A percentile compares a stretch with the other conserved stretches of the same genome.
Evolutionary conservation across 2,329 filamentous ascomycete species (phyloP).

Genomic region (Zymoseptoria tritici): DNA sequence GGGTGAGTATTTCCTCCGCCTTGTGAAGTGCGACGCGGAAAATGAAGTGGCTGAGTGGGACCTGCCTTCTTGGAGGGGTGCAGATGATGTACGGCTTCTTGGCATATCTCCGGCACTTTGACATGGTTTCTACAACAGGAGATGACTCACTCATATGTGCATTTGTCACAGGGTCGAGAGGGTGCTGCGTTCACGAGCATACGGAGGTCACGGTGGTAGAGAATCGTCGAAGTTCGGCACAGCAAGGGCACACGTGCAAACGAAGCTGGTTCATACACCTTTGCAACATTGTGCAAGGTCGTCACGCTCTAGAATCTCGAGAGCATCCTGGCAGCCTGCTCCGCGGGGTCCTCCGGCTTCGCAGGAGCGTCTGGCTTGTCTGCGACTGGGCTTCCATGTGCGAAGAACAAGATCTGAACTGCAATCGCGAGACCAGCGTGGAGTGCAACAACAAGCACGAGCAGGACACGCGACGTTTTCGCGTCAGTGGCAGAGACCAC

Average conservation of each 20-base stretch:
- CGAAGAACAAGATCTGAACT: conserved; percentile 97
- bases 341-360: conserved; percentile 7
- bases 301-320: background rate
- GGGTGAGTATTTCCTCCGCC: background rate
- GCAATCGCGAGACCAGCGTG: conserved; percentile 87
- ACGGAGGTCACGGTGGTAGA: background rate
- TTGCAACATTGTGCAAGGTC: background rate
- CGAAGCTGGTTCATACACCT: background rate
- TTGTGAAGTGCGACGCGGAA: conserved; percentile 13
- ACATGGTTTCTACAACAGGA: background rate
- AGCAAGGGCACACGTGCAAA: background rate
- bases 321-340: conserved; percentile 8
- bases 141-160: background rate
- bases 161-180: background rate
- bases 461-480: conserved; percentile 79
- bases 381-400: conserved; percentile 40
- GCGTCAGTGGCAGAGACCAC: conserved; percentile 88
- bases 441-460: conserved; percentile 74
- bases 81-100: background rate
- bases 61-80: background rate
- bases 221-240: no score
- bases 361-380: conserved; percentile 11
- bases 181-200: background rate
- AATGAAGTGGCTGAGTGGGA: background rate
- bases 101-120: background rate